Evolutionary conservation across 225 moss, liverwort and hornwort species (phyloP).

Genomic region (Polytrichum commune): DNA sequence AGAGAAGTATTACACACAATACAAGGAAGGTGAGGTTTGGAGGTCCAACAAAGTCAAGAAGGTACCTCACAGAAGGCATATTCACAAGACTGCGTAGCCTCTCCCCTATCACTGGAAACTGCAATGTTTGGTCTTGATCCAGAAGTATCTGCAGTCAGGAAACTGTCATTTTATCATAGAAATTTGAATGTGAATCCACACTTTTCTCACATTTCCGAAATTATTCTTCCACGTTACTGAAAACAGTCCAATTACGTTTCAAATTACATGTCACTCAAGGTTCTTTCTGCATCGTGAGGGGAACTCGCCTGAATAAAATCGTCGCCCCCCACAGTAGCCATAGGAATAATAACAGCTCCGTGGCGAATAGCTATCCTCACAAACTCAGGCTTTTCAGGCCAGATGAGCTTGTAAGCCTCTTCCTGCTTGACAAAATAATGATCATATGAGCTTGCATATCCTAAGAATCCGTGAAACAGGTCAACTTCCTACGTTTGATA

Average conservation of each 20-base stretch:
- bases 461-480: neutral
- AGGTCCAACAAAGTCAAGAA: neutral
- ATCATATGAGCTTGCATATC: neutral
- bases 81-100: constrained; percentile 31
- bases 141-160: constrained; percentile 43
- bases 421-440: constrained; percentile 41
- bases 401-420: constrained; percentile 77
- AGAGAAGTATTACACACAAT: too few relatives aligned
- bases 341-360: constrained; percentile 80
- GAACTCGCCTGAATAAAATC: constrained; percentile 67
- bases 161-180: neutral
- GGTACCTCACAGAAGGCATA: constrained; percentile 61
- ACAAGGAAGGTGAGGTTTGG: too few relatives aligned
- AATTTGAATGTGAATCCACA: neutral
- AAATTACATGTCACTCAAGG: too few relatives aligned
- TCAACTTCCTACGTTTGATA: too few relatives aligned
- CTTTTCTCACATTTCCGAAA: neutral
- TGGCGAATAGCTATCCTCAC: constrained; percentile 89
- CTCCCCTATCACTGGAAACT: constrained; percentile 59
- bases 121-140: constrained; percentile 48
- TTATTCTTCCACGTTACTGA: too few relatives aligned
- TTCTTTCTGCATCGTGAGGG: neutral
- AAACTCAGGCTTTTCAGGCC: constrained; percentile 83
- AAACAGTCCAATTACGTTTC: too few relatives aligned
- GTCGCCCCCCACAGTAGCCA: constrained; percentile 86